phyloP scores from a whole-genome alignment of 345 rosid species.

The Luvunga scandens region DNA sequence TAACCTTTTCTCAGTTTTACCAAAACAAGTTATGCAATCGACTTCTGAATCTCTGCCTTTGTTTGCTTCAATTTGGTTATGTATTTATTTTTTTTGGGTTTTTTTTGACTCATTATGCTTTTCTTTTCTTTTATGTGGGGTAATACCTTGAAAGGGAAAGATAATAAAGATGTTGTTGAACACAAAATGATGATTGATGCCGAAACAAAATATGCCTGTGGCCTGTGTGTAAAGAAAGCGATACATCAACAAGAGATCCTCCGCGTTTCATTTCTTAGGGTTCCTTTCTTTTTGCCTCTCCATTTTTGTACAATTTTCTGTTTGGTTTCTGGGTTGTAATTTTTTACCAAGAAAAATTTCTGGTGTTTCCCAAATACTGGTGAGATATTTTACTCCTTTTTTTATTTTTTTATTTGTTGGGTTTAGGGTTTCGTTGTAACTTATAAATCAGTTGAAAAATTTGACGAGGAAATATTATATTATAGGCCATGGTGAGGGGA shows the following conservation, averaged over 20 bases:
- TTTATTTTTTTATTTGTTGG: neutral
- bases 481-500: slow-evolving; percentile 55
- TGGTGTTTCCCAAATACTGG: neutral
- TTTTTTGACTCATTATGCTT: neutral
- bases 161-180: neutral
- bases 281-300: slow-evolving; percentile 3
- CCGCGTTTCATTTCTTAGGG: slow-evolving; percentile 19
- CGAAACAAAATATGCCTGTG: neutral
- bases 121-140: neutral
- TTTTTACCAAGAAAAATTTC: neutral
- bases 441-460: neutral
- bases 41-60: neutral
- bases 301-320: neutral
- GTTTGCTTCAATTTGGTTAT: neutral
- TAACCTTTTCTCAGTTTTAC: neutral
- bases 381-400: neutral
- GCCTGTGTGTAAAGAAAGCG: slow-evolving; percentile 16
- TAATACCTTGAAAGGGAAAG: neutral
- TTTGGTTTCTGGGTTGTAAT: neutral
- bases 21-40: slow-evolving; percentile 13
- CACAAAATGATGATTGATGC: neutral
- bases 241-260: slow-evolving; percentile 14
- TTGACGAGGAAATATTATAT: neutral
- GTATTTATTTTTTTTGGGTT: neutral
- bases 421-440: slow-evolving; percentile 9